A percentile compares a stretch with the other conserved stretches of the same genome.
phyloP scores from a whole-genome alignment of 2,329 filamentous ascomycete genomes.

The Ceratocystiopsis sp. region DNA sequence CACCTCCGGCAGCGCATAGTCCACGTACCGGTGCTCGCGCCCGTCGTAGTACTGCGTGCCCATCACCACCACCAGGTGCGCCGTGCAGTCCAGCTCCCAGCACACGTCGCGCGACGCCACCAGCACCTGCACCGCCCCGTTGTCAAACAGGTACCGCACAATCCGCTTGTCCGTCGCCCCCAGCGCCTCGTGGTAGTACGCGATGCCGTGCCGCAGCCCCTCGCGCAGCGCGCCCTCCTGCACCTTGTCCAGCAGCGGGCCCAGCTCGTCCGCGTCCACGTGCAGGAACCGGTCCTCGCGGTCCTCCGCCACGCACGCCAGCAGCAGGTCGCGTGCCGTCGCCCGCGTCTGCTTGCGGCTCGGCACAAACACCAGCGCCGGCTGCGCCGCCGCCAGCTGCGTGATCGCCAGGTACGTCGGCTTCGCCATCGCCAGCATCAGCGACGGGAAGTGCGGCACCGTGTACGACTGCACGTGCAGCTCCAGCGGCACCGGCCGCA shows the following conservation, averaged over 20 bases:
- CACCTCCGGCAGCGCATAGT: slow-evolving; percentile 87
- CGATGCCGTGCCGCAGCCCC: slow-evolving; percentile 82
- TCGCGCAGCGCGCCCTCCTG: slow-evolving; percentile 78
- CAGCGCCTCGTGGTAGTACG: slow-evolving; percentile 92
- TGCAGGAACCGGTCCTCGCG: slow-evolving; percentile 90
- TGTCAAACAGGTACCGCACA: slow-evolving; percentile 77
- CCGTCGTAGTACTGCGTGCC: slow-evolving; percentile 96
- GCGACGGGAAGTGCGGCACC: slow-evolving; percentile 89
- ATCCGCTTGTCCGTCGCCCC: slow-evolving; percentile 81
- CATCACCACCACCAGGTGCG: slow-evolving; percentile 90
- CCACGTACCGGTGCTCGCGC: slow-evolving; percentile 88
- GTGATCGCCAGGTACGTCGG: slow-evolving; percentile 80
- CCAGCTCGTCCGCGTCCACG: slow-evolving; percentile 59
- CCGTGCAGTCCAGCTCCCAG: slow-evolving; percentile 81
- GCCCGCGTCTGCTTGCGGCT: slow-evolving; percentile 82
- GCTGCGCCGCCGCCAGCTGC: slow-evolving; percentile 76
- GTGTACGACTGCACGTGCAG: slow-evolving; percentile 90
- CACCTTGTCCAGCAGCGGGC: slow-evolving; percentile 63
- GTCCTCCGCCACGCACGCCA: slow-evolving; percentile 75
- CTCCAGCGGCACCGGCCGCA: slow-evolving; percentile 76
- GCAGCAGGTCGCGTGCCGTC: slow-evolving; percentile 72
- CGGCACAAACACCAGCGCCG: slow-evolving; percentile 80
- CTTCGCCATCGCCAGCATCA: slow-evolving; percentile 98
- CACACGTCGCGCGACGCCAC: slow-evolving; percentile 68
- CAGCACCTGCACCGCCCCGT: slow-evolving; percentile 78